Evolutionary conservation across 2,329 filamentous ascomycete genomes (phyloP).

Genomic region (Aspergillus sp.): DNA sequence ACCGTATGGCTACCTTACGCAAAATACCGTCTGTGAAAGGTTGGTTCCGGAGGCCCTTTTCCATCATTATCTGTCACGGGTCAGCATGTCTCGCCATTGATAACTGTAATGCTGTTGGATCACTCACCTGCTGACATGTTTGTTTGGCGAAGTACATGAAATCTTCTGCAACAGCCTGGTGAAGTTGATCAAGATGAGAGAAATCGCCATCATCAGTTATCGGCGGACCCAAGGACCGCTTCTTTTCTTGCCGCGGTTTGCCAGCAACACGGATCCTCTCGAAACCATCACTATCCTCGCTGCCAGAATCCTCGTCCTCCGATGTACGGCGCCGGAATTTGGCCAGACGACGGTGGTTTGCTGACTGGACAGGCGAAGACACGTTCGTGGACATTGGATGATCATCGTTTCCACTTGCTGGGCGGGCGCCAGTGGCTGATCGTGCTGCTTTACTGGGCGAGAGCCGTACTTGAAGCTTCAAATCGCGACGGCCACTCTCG

Average conservation of each 20-base stretch:
- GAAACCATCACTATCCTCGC: conserved; percentile 39
- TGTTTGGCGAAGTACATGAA: conserved; percentile 41
- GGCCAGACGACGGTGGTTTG: conserved; percentile 30
- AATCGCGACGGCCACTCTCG: conserved; percentile 32
- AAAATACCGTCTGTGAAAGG: conserved; percentile 42
- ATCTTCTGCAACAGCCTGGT: conserved; percentile 41
- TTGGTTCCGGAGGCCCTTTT: conserved; percentile 38
- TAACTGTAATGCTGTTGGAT: background rate
- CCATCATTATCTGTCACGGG: conserved; percentile 33
- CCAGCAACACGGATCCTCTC: conserved; percentile 34
- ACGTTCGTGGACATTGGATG: conserved; percentile 60
- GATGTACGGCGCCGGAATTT: conserved; percentile 18
- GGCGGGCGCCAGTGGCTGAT: conserved; percentile 23
- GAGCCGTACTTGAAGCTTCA: conserved; percentile 50
- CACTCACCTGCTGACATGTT: conserved; percentile 35
- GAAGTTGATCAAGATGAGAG: conserved; percentile 36
- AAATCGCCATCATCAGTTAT: conserved; percentile 41
- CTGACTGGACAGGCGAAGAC: conserved; percentile 54
- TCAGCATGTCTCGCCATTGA: background rate
- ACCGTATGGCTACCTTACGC: conserved; percentile 44
- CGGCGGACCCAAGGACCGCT: conserved; percentile 35
- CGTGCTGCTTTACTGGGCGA: conserved; percentile 34
- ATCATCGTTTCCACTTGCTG: conserved; percentile 33
- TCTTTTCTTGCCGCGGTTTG: conserved; percentile 19
- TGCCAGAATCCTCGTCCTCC: conserved; percentile 23